Evolutionary conservation across 495 filamentous ascomycete species (phyloP), one percentile per base, ranked within the genome.

Genomic region (Aspergillus taichungensis): DNA sequence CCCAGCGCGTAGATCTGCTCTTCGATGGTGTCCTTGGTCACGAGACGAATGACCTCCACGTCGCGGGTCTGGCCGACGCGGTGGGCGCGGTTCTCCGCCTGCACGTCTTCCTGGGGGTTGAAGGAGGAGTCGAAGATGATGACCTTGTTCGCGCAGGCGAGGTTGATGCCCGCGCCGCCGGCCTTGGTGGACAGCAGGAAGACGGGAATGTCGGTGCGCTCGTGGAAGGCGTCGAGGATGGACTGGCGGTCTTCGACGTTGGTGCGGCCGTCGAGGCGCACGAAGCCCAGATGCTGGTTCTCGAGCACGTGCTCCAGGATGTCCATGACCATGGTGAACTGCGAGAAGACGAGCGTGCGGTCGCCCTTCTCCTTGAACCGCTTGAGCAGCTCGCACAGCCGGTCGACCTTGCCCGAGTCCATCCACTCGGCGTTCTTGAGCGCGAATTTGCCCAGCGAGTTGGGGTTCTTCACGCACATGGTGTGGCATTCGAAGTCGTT

Each of bases 11-110:
- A 80, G 24, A 98, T 95, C 43, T 95, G 84, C 63, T 96, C 88
- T 61, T 98, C 92, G 39, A 98, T 85, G 0, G 91, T 95, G 44
- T 76, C 82, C 40, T 75, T 76, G 3, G 84, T 89, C 44, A 98
- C 83, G 6, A 98, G 73, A 36, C 87, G 75, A 41, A 84, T 68
- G 40, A 98, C 82, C 55, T 97, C 92, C 2, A 98, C 92, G 12
- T 88, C 84, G 24, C 85, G 68, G 7, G 75, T 89, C 62, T 98
- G 92, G 1, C 92, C 94, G 8, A 98, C 86, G 4, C 92, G 80
- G 67, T 98, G 92, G 1, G 92, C 92, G 13, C 92, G 85, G 58
- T 98, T 96, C 66, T 95, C 90, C 0, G 92, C 92, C 61, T 98
- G 92, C 1, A 92, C 76, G 57, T 98, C 92, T 45, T 96, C 89